Evolutionary conservation across 78 protist species (phyloP).

Genomic region (Cavenderia fasciculata): DNA sequence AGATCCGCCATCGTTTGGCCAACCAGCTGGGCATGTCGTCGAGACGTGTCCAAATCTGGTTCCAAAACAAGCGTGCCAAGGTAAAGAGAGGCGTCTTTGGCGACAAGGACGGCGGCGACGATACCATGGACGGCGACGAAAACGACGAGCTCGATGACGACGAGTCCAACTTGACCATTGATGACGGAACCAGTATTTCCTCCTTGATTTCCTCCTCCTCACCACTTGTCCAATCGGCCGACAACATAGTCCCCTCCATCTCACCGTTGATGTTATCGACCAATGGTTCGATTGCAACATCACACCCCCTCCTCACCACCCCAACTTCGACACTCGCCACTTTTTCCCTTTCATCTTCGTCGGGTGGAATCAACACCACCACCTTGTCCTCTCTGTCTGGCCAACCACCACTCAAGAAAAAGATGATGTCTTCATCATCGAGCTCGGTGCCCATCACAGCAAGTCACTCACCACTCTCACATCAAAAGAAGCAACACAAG

Average conservation of each 20-base stretch:
- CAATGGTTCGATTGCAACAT: neutral
- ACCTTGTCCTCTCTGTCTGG: neutral
- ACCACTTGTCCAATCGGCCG: constrained; percentile 14
- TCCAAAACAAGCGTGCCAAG: constrained; percentile 85
- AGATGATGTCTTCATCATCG: neutral
- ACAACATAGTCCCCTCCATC: constrained; percentile 68
- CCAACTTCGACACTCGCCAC: neutral
- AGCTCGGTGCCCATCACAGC: neutral
- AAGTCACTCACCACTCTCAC: constrained; percentile 2
- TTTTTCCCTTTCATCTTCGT: neutral
- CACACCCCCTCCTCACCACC: neutral
- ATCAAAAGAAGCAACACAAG: neutral
- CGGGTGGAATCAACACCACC: neutral
- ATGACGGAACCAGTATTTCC: constrained; percentile 10
- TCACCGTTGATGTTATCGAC: constrained; percentile 23
- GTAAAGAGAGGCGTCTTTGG: constrained; percentile 75
- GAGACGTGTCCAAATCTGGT: constrained; percentile 80
- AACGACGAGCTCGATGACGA: constrained; percentile 40
- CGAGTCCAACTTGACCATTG: constrained; percentile 19
- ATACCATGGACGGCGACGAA: neutral
- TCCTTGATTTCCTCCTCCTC: neutral
- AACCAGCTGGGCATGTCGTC: constrained; percentile 76
- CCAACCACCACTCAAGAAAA: neutral
- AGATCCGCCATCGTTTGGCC: constrained; percentile 65
- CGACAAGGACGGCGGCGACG: constrained; percentile 23